Percentiles rank a stretch among this genome's conserved stretches.
Evolutionary conservation across 768 basidiomycete species (phyloP).

Genomic region (Lentinula boryana): DNA sequence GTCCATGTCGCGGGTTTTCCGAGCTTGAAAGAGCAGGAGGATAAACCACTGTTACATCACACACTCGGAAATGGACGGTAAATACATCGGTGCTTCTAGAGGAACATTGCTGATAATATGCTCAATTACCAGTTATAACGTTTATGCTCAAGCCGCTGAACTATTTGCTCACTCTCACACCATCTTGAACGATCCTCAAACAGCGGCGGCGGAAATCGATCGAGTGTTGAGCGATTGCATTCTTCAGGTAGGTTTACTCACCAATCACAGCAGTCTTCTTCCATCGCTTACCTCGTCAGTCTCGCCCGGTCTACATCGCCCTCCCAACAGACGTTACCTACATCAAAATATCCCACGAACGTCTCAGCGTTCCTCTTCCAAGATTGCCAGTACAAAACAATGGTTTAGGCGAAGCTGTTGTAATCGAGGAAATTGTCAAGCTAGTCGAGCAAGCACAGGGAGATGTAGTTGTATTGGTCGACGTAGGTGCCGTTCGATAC

Average conservation of each 20-base stretch:
- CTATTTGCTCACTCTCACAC: slow-evolving; percentile 72
- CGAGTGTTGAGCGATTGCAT: slow-evolving; percentile 68
- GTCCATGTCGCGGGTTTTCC: slow-evolving; percentile 85
- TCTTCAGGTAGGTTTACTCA: slow-evolving; percentile 31
- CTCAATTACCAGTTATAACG: slow-evolving; percentile 52
- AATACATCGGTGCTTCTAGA: background rate
- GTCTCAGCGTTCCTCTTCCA: slow-evolving; percentile 54
- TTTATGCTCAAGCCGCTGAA: slow-evolving; percentile 67
- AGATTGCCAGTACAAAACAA: slow-evolving; percentile 46
- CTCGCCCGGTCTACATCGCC: slow-evolving; percentile 81
- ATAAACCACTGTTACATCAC: slow-evolving; percentile 75
- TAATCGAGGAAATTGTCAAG: slow-evolving; percentile 65
- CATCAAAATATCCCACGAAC: slow-evolving; percentile 58
- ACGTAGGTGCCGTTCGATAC: slow-evolving; percentile 75
- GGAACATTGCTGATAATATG: background rate
- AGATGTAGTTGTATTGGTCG: slow-evolving; percentile 71
- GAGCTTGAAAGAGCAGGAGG: slow-evolving; percentile 64
- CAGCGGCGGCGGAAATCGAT: slow-evolving; percentile 71
- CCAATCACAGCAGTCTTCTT: background rate
- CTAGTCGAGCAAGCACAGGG: slow-evolving; percentile 58
- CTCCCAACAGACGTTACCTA: slow-evolving; percentile 81
- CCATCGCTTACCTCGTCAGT: slow-evolving; percentile 28
- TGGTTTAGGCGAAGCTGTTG: slow-evolving; percentile 53
- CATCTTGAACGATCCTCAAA: slow-evolving; percentile 41
- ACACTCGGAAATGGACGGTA: slow-evolving; percentile 81